phyloP scores from a whole-genome alignment of 331 rosid species.

The Prunus yedoensis region DNA sequence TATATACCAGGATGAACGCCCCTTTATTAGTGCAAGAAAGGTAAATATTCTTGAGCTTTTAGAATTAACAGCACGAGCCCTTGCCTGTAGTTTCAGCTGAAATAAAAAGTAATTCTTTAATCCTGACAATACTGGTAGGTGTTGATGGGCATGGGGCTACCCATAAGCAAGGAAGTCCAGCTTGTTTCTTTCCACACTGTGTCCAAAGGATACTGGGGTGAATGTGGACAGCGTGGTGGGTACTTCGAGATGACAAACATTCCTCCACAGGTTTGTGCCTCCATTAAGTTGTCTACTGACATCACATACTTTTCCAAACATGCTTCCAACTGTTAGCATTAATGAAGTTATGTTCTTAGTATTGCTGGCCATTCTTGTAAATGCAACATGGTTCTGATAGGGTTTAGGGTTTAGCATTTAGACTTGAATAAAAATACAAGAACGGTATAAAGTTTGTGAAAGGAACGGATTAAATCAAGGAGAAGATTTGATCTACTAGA shows the following conservation, averaged over 20 bases:
- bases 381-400: too few species aligned
- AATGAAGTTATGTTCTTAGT: too few species aligned
- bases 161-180: conserved; percentile 80
- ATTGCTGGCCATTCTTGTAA: too few species aligned
- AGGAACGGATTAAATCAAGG: not conserved
- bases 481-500: not conserved
- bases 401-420: not conserved
- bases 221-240: conserved; percentile 99
- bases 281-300: conserved; percentile 7
- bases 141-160: conserved; percentile 77
- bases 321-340: too few species aligned
- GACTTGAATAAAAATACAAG: conserved; percentile 1
- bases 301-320: conserved; percentile 9
- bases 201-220: conserved; percentile 97
- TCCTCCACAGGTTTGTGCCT: conserved; percentile 72
- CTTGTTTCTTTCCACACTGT: conserved; percentile 90
- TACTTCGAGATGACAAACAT: conserved; percentile 97
- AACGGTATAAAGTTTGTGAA: conserved; percentile 5
- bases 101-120: not conserved
- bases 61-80: conserved; percentile 9
- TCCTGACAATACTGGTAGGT: conserved; percentile 45
- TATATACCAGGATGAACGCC: conserved; percentile 92
- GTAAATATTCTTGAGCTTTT: conserved; percentile 33
- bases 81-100: conserved; percentile 17
- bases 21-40: conserved; percentile 87